Evolutionary conservation across 495 filamentous ascomycete species (phyloP).

Genomic region (Lepraria neglecta): DNA sequence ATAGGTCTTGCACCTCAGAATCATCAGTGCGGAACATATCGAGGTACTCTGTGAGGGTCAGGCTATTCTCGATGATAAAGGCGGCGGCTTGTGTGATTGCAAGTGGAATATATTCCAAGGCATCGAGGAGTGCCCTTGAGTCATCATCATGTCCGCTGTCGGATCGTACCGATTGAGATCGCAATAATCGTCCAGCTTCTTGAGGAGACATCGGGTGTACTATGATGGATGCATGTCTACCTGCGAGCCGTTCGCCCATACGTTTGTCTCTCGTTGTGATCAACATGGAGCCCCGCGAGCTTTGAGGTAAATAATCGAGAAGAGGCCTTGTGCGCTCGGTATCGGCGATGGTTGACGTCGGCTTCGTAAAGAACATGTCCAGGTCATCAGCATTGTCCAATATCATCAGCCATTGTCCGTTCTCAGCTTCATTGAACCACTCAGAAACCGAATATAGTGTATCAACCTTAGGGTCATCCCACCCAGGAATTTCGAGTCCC

Average conservation of each 20-base stretch:
- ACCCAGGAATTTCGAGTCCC: slow-evolving; percentile 32
- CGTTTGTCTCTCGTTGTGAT: slow-evolving; percentile 30
- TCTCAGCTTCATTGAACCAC: slow-evolving; percentile 32
- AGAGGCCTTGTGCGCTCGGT: background rate
- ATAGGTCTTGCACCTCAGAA: slow-evolving; percentile 23
- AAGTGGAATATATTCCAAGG: slow-evolving; percentile 30
- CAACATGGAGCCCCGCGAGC: slow-evolving; percentile 22
- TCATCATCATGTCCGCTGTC: background rate
- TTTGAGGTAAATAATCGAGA: slow-evolving; percentile 22
- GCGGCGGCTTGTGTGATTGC: slow-evolving; percentile 35
- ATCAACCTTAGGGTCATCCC: slow-evolving; percentile 35
- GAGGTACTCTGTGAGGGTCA: slow-evolving; percentile 33
- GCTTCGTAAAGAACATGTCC: slow-evolving; percentile 26
- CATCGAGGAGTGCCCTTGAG: slow-evolving; percentile 17
- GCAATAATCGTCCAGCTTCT: slow-evolving; percentile 12
- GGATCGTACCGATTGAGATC: background rate
- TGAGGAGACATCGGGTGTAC: slow-evolving; percentile 19
- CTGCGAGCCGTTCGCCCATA: slow-evolving; percentile 16
- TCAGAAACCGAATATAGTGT: slow-evolving; percentile 34
- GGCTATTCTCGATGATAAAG: slow-evolving; percentile 31
- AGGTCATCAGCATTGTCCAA: slow-evolving; percentile 49
- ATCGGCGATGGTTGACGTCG: background rate
- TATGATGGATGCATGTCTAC: slow-evolving; percentile 10
- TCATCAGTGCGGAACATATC: slow-evolving; percentile 28
- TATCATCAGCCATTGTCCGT: slow-evolving; percentile 43